These are phyloP conservation scores for Sarocladium kiliense DNA, from an alignment of 2,329 filamentous ascomycete species.

Conservation along the genomic window DNA sequence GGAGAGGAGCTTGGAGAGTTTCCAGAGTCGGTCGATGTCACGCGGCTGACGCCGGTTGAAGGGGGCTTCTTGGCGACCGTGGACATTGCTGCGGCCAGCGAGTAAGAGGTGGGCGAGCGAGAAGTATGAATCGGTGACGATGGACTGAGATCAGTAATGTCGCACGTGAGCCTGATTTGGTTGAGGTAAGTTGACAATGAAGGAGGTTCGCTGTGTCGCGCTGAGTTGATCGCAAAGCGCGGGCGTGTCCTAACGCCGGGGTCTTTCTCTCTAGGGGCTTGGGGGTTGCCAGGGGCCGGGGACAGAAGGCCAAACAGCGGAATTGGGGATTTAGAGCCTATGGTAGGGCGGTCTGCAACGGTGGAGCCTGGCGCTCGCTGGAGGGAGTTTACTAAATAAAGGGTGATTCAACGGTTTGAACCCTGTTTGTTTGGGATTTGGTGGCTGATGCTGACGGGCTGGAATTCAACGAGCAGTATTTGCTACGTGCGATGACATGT, in stretches of 20 bases:
- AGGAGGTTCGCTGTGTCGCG: not conserved
- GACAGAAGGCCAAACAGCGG: too few species aligned
- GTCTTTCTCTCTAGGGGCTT: not conserved
- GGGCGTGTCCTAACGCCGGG: conserved; percentile 1
- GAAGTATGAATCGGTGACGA: not conserved
- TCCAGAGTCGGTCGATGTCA: conserved; percentile 33
- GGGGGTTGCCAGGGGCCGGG: not conserved
- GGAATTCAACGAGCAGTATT: too few species aligned
- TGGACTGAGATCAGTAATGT: not conserved
- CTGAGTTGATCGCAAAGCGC: conserved; percentile 6
- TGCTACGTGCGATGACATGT: too few species aligned
- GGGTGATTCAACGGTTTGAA: not conserved
- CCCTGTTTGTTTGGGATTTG: not conserved
- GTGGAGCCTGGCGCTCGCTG: not conserved
- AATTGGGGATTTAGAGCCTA: too few species aligned
- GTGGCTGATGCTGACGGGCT: not conserved
- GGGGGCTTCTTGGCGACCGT: conserved; percentile 47
- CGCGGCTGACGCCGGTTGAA: conserved; percentile 40
- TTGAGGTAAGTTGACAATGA: not conserved
- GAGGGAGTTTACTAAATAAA: not conserved
- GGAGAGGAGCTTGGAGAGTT: conserved; percentile 30
- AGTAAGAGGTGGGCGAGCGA: not conserved
- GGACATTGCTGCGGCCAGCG: conserved; percentile 36
- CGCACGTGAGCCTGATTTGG: not conserved
- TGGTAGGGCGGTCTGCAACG: not conserved